phyloP scores from a whole-genome alignment of 1,139 yeast species.

The Pichia sp. region DNA sequence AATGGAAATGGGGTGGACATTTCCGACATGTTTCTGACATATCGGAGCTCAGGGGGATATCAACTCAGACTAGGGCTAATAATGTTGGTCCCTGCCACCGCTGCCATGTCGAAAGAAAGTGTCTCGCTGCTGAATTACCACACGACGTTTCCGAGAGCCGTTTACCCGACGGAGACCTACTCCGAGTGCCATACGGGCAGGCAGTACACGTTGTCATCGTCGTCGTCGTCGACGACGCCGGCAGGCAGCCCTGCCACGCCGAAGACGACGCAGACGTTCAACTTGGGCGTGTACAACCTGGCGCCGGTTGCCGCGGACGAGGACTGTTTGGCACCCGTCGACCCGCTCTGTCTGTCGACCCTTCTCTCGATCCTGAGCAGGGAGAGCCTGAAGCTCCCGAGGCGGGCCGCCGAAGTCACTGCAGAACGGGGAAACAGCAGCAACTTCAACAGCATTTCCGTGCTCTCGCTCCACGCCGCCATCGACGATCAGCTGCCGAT shows the following conservation, averaged over 20 bases:
- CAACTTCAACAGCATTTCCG: conserved; percentile 26
- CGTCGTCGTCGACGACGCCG: not conserved
- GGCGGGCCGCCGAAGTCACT: not conserved
- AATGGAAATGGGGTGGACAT: no score
- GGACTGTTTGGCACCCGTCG: conserved; percentile 36
- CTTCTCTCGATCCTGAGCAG: conserved; percentile 27
- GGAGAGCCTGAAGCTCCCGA: conserved; percentile 35
- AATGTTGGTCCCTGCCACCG: not conserved
- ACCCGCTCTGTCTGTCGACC: conserved; percentile 39
- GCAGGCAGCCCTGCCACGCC: no score
- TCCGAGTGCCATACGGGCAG: conserved; percentile 5
- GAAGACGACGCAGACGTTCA: conserved; percentile 25
- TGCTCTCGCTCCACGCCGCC: conserved; percentile 39
- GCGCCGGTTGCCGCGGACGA: conserved; percentile 22
- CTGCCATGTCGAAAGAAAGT: not conserved
- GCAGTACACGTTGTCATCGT: conserved; percentile 1
- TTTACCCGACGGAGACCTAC: conserved; percentile 7
- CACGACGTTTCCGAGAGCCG: conserved; percentile 7
- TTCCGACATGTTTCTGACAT: not conserved
- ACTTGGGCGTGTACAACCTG: conserved; percentile 43
- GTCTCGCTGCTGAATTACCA: conserved; percentile 1
- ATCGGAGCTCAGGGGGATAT: no score
- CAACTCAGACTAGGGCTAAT: no score
- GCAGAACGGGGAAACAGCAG: not conserved
- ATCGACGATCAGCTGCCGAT: conserved; percentile 43